phyloP scores from a whole-genome alignment of 495 filamentous ascomycete genomes.

The Penicillium longicatenatum region DNA sequence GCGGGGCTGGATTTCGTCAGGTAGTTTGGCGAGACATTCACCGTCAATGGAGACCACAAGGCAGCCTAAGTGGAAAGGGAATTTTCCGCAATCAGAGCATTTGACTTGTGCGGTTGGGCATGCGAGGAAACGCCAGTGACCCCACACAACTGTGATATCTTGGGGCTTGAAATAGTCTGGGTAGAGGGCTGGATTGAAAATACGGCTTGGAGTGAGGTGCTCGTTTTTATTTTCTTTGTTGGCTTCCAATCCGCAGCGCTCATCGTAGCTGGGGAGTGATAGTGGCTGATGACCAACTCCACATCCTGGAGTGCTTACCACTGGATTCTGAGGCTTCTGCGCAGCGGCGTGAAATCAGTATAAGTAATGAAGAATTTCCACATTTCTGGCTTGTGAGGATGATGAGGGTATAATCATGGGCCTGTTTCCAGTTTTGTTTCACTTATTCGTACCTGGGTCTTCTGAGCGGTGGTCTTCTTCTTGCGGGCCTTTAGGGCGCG shows the following conservation, averaged over 20 bases:
- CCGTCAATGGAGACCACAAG: constrained; percentile 18
- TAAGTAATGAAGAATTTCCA: too few relatives aligned
- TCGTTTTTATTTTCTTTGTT: neutral
- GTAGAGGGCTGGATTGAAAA: neutral
- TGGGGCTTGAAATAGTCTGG: neutral
- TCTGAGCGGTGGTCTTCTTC: neutral
- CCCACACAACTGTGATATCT: constrained; percentile 16
- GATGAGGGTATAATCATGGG: too few relatives aligned
- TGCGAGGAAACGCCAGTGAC: constrained; percentile 14
- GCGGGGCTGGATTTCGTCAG: neutral
- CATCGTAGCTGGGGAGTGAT: neutral
- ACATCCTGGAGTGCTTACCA: neutral
- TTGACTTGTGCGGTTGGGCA: constrained; percentile 9
- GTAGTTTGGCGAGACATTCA: neutral
- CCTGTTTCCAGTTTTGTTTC: neutral
- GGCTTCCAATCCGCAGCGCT: neutral
- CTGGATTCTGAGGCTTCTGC: too few relatives aligned
- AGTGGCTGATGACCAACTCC: neutral
- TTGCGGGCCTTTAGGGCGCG: neutral
- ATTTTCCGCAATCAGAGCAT: constrained; percentile 17
- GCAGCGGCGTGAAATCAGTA: neutral
- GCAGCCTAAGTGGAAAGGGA: constrained; percentile 14
- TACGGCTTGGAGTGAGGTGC: neutral
- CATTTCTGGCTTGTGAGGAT: too few relatives aligned
- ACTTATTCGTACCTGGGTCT: neutral